Base-by-base conservation (phyloP, 2,329 filamentous ascomycete species). In the Fusarium austroafricanum region DNA sequence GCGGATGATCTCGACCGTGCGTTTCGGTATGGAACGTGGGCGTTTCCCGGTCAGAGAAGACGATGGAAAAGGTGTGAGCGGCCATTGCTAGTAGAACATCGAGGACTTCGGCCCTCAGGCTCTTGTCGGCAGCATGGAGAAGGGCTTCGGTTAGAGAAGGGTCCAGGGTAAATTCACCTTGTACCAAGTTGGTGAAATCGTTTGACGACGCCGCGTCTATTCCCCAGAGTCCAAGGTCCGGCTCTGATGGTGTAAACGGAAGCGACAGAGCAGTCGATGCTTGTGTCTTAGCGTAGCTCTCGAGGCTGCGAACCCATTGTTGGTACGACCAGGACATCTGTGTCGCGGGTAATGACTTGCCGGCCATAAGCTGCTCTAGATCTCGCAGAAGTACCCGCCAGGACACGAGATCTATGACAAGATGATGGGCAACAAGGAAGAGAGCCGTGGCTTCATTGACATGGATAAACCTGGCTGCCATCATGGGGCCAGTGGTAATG, bases 351-450 rank as follows among this genome's bases (percentile, higher is more conserved):
- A 50, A 28, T 0, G 35, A 29, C 2, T 12, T n/a, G 2, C 23
- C 35, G 0, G 14, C 35, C 20, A 50, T 39, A 1, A 50, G 47
- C 20, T 50, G 12, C 49, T 67, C 64, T 0, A 65, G 35, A 11
- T 65, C 56, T 28, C 18, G 46, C 9, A 67, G 37, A 2, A 65
- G 31, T 21, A 52, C 37, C 1, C 61, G 39, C 64, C 64, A 65
- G 5, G 64, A 67, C 5, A 67, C 61, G 31, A 67, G 39, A 33
- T 67, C 61, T 4, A 67, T 54, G 3, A 65, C 39, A 49, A 67
- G 54, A 37, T 67, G 64, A 37, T 67, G 61, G 2, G 52, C 52
- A 15, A 54, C 42, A 17, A 67, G 8, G 40, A 65, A 61, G 4
- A 67, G 31, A 8, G 33, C 38, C 8, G 33, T 37, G 8, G 31